phyloP scores from a whole-genome alignment of 2,329 filamentous ascomycete species.

The Dothideomycetidae sp. region DNA sequence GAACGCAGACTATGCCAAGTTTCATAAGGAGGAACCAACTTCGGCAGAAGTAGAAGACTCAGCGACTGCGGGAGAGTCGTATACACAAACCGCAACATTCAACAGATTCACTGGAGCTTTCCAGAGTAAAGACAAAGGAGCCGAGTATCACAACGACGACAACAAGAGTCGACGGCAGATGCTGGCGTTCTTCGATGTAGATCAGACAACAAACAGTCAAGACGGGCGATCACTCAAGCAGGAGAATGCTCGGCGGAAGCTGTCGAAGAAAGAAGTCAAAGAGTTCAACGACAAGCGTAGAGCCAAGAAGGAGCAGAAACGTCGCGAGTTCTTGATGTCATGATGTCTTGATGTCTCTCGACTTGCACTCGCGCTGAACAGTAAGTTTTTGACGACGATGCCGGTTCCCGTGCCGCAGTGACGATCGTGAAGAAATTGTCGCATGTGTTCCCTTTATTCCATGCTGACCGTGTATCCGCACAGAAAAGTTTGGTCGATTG shows the following conservation, averaged over 20 bases:
- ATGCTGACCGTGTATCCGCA: too few relatives aligned
- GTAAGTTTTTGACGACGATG: constrained; percentile 6
- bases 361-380: too few relatives aligned
- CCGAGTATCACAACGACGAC: constrained; percentile 71
- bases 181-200: constrained; percentile 91
- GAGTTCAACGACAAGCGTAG: constrained; percentile 80
- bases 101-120: constrained; percentile 82
- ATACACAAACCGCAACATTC: constrained; percentile 61
- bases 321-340: constrained; percentile 78
- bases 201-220: constrained; percentile 81
- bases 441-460: too few relatives aligned
- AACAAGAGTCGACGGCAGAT: constrained; percentile 79
- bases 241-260: constrained; percentile 72
- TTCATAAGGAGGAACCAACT: constrained; percentile 26
- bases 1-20: constrained; percentile 74
- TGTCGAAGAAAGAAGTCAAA: constrained; percentile 75
- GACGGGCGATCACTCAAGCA: constrained; percentile 84
- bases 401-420: neutral
- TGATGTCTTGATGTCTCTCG: constrained; percentile 33
- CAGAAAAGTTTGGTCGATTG: too few relatives aligned
- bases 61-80: constrained; percentile 25
- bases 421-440: constrained; percentile 7
- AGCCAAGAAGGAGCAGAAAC: constrained; percentile 86
- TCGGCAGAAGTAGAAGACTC: constrained; percentile 24
- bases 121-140: constrained; percentile 51